Base-by-base conservation (phyloP, 2,329 filamentous ascomycete genomes). In the Colletotrichum incanum region DNA sequence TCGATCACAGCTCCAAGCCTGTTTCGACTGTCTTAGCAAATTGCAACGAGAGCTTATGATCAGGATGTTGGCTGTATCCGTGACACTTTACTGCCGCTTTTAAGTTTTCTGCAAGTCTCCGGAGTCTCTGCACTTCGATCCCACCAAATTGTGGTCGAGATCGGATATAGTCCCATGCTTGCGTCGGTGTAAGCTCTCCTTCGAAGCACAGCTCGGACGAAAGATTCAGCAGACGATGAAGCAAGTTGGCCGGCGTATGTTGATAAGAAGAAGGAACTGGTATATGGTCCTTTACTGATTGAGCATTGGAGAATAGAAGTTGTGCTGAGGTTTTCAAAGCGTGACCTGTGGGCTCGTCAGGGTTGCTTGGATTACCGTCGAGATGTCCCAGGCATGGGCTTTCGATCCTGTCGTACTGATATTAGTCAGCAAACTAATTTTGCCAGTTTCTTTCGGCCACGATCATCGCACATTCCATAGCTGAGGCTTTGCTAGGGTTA, bases 141-240 rank as follows among this genome's bases (percentile, higher is more conserved):
- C 73, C 75, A 2, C 76, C 74, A 39, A 83, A 83, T 0, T 77
- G 74, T 0, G 81, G 80, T 62, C 79, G 78, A 5, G 70, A 62
- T 7, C 79, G 79, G 26, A 84, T 77, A 28, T 76, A 70, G 55
- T 79, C 76, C 83, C 83, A 84, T 1, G 80, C 81, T 65, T 84
- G 81, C 11, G 83, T 77, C 0, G 82, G 82, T 5, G 82, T 84
- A 59, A 84, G 75, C 68, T 84, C 82, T 12, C 78, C 80, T 0
- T 79, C 85, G 6, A 63, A 52, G 41, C 71, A 71, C 4, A 80
- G 58, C 1, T 75, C 74, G 1, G 75, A 60, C 1, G 79, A 76
- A 2, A 80, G 76, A 1, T 43, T 71, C 23, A 80, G 65, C 2
- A 81, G 45, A 6, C 75, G 74, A 4, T 77, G 71, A 5, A 80